Base-by-base conservation (phyloP, 306 rosid species). In the Amphicarpaea edgeworthii region DNA sequence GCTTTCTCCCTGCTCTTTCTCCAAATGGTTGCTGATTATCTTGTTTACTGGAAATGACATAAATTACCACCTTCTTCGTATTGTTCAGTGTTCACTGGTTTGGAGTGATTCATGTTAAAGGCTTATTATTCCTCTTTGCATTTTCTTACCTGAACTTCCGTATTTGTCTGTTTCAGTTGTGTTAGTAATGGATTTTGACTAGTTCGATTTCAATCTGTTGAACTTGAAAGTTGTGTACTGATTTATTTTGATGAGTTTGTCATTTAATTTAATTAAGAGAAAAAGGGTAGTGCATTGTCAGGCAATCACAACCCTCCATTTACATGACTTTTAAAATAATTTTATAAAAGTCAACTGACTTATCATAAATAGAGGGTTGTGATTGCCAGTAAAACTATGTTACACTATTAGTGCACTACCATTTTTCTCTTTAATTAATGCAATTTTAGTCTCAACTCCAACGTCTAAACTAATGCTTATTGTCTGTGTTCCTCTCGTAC, bases 1-100 rank as follows among this genome's bases (percentile, higher is more conserved):
- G 73, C 46, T 72, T 58, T 71, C 24, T 65, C 54, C 70, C 42
- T 74, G 19, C 54, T 81, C 40, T 26, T 79, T 69, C 41, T 32
- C 58, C 63, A 75, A 74, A 37, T 45, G 3, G 19, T 17, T 67
- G 46, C 59, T 59, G 69, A 46, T 66, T 76, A 58, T 58, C 42
- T 71, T 71, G 72, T 76, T 23, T 71, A 32, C 61, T 26, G 50
- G 64, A 28, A 78, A 26, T 74, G 59, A 24, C 40, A 54, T 37
- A 15, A 68, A 67, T 15, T 19, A 38, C 32, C 7, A 6, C 59
- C 82, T 62, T 59, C 50, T 28, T 49, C 61, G 5, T 55, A 58
- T 12, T 30, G 37, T 30, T 30, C 37, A 58, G 8, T 30, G 37
- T 30, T 30, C 37, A 30, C 37, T 69, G 72, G 61, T 70, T 62